Conservation (phyloP, 805 yeast species). For the Metschnikowia noctiluminum region DNA sequence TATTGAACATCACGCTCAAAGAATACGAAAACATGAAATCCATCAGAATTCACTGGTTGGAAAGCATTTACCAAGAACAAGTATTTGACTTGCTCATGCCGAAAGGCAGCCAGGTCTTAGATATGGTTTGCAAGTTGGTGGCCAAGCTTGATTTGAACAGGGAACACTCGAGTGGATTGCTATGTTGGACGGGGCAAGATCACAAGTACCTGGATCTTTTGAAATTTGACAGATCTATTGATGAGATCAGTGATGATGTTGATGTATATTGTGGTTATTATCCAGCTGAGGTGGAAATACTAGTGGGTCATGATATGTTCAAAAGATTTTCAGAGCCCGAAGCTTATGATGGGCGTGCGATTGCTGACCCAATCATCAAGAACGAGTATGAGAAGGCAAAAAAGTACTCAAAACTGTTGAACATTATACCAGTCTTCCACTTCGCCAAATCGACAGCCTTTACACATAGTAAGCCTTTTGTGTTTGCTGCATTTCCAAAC, state of each 20-base stretch:
- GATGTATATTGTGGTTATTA: conserved; percentile 41
- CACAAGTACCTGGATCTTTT: conserved; percentile 37
- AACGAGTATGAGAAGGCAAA: conserved; percentile 17
- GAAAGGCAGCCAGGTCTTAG: conserved; percentile 53
- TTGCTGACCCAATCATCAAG: conserved; percentile 24
- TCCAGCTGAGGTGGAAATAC: conserved; percentile 41
- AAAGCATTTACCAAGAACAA: conserved; percentile 66
- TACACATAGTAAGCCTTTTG: conserved; percentile 82
- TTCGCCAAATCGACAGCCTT: conserved; percentile 65
- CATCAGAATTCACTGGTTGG: conserved; percentile 67
- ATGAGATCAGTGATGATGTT: conserved; percentile 30
- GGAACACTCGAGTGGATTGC: conserved; percentile 43
- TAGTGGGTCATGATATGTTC: conserved; percentile 34
- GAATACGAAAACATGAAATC: conserved; percentile 76
- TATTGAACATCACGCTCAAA: conserved; percentile 66
- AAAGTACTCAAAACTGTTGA: conserved; percentile 27
- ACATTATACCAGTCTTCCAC: conserved; percentile 67
- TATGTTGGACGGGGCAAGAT: conserved; percentile 56
- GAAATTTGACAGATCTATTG: conserved; percentile 35
- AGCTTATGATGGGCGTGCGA: conserved; percentile 17
- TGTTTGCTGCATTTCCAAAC: conserved; percentile 64
- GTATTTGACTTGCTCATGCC: conserved; percentile 69
- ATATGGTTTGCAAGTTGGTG: conserved; percentile 53
- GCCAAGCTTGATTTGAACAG: conserved; percentile 50
- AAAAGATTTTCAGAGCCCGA: conserved; percentile 22